Evolutionary conservation across 1,139 yeast species (phyloP), one percentile per base, ranked within the genome.

Genomic region (Zygoascus hellenicus): DNA sequence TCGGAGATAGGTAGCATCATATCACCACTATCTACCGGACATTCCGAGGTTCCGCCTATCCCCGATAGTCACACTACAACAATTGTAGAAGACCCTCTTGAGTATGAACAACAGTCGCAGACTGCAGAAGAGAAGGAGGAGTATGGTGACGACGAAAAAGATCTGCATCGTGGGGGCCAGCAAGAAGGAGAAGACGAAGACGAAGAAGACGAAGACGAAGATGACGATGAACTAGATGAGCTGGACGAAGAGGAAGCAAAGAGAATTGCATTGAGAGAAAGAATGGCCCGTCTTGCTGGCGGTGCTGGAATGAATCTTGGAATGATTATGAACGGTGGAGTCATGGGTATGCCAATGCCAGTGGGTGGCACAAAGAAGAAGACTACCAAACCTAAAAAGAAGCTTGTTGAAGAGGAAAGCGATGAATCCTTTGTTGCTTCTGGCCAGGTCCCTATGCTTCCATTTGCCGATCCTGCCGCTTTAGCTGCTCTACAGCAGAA

Each of bases 241-340:
- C 76, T 72, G 2, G 76, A 70, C 1, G 83, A 81, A 42, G 97
- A 89, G 62, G 96, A 88, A 55, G 73, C 83, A 14, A 79, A 83
- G 52, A 78, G 95, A 59, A 77, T 84, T 50, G 88, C 82, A 13
- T 73, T 92, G 49, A 83, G 95, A 31, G 96, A 87, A 57, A 78
- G 97, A 55, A 92, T 92, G 97, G 98, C 99, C 15, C 88, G 84
- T 58, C 77, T 94, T 22, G 86, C 97, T 0, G 90, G 90, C 14
- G 96, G 96, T 11, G 83, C 95, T 62, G 80, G 72, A 49, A 70
- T 60, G 68, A 83, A 45, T 69, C 75, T 65, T 70, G 80, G 72
- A 48, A 70, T 60, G 68, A 51, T 61, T 43, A 60, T 64, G 60
- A 56, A 59, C 5, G 67, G 65, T 11, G 64, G 59, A 9, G 26